Percentiles rank a stretch among this genome's conserved stretches.
phyloP scores from a whole-genome alignment of 2,329 filamentous ascomycete genomes.

The Aspergillus costaricaensis region DNA sequence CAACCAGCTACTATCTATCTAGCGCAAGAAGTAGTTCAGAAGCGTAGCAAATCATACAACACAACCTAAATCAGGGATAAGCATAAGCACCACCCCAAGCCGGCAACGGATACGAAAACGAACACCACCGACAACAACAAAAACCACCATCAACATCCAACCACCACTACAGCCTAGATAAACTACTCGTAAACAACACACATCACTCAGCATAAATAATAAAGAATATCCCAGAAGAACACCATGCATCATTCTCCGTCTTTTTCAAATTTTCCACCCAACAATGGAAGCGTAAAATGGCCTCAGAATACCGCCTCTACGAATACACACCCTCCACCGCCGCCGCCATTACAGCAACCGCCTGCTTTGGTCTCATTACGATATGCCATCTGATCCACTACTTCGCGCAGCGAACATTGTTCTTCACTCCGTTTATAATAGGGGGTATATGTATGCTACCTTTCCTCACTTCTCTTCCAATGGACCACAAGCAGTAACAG shows the following conservation, averaged over 20 bases:
- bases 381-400: conserved; percentile 1
- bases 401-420: conserved; percentile 1
- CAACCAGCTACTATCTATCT: no score
- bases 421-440: conserved; percentile 1
- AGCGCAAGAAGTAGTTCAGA: no score
- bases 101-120: neutral
- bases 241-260: neutral
- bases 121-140: neutral
- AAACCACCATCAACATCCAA: no score
- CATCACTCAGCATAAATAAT: no score
- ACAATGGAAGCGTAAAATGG: neutral
- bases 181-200: neutral
- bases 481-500: neutral
- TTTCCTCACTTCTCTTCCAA: neutral
- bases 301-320: neutral
- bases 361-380: neutral
- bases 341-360: neutral
- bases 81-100: neutral
- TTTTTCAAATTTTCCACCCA: no score
- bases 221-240: neutral
- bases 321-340: neutral
- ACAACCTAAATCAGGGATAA: neutral
- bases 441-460: neutral
- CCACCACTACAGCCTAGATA: neutral
- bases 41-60: neutral